Percentiles rank a stretch among this genome's conserved stretches.
Conservation (phyloP, 225 moss, liverwort and hornwort species). For the Climacium dendroides region DNA sequence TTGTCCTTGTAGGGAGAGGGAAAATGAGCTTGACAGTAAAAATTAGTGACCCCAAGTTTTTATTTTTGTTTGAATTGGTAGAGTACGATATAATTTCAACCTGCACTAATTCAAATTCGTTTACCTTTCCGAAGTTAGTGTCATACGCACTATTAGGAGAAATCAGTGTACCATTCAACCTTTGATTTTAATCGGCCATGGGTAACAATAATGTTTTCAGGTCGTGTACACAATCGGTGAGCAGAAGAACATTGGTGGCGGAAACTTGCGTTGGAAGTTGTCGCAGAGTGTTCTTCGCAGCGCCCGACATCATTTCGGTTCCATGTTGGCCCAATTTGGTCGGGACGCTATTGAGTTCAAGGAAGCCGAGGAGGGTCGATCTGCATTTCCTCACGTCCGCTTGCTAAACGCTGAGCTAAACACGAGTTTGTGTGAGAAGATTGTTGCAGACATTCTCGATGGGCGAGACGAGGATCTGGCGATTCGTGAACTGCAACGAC, state of each 20-base stretch:
- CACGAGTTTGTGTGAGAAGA: background rate
- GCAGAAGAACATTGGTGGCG: slow-evolving; percentile 14
- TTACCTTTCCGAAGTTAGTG: background rate
- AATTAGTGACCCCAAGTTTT: background rate
- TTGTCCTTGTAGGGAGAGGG: background rate
- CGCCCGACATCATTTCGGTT: background rate
- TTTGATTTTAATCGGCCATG: too few species aligned
- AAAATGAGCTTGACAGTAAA: too few species aligned
- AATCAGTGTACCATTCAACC: background rate
- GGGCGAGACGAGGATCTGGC: slow-evolving; percentile 2
- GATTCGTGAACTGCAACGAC: background rate
- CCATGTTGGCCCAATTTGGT: background rate
- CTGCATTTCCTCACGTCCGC: slow-evolving; percentile 14
- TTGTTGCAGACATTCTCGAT: background rate
- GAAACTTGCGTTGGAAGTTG: background rate
- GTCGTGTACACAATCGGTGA: slow-evolving; percentile 21
- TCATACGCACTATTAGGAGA: background rate
- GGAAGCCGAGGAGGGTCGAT: background rate
- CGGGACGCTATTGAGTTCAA: background rate
- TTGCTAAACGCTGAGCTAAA: background rate
- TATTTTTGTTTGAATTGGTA: too few species aligned
- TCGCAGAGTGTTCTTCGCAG: slow-evolving; percentile 18
- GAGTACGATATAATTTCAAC: background rate
- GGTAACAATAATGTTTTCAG: background rate
- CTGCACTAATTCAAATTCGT: background rate